Evolutionary conservation across 306 rosid genomes (phyloP).

Genomic region (peach (Prunus persica)): Prunus_persica_NCBIv2 NC_034014.1:5519501-5520000

Average conservation of each 20-base stretch:
- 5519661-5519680: constrained; percentile 3
- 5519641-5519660: not conserved
- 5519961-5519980: not conserved
- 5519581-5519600: constrained; percentile 3
- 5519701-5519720: constrained; percentile 22
- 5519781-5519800: not conserved
- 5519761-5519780: too few species aligned
- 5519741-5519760: too few species aligned
- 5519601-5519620: constrained; percentile 13
- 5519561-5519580: constrained; percentile 10
- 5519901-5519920: not conserved
- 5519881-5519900: not conserved
- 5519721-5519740: not conserved
- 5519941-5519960: too few species aligned
- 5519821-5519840: not conserved
- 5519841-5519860: not conserved
- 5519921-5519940: too few species aligned
- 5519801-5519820: not conserved
- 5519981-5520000: not conserved
- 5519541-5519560: not conserved
- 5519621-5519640: constrained; percentile 19
- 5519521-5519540: too few species aligned
- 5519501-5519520: too few species aligned
- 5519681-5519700: constrained; percentile 4
- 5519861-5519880: not conserved